A percentile compares a stretch with the other conserved stretches of the same genome.
phyloP scores from a whole-genome alignment of 73 alveolate genomes.

The Tetrahymena thermophila region DNA sequence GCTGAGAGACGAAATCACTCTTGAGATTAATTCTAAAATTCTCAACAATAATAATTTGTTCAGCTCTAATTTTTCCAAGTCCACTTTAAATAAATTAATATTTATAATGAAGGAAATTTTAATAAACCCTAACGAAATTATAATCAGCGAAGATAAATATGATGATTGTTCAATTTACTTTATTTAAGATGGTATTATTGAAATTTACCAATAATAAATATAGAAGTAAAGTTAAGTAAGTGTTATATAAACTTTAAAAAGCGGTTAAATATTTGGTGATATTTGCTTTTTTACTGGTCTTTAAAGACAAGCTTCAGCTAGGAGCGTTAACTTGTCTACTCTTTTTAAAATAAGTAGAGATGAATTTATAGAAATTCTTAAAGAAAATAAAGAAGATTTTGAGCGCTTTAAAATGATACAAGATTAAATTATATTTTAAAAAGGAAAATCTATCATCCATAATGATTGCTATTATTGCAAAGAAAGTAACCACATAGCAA shows the following conservation, averaged over 20 bases:
- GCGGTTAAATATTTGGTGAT: background rate
- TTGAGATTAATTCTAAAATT: background rate
- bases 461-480: background rate
- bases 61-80: background rate
- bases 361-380: background rate
- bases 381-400: conserved; percentile 11
- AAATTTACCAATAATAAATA: background rate
- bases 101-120: background rate
- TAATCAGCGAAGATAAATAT: background rate
- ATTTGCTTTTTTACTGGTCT: conserved; percentile 15
- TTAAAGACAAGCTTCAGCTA: conserved; percentile 4
- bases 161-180: background rate
- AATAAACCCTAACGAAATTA: background rate
- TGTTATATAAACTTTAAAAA: background rate
- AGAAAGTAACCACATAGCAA: background rate
- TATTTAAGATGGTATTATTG: background rate
- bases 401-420: conserved; percentile 1
- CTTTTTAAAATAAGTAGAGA: conserved; percentile 18
- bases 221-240: background rate
- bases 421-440: background rate
- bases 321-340: conserved; percentile 6
- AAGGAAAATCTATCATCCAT: background rate
- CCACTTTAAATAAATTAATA: background rate
- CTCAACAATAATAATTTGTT: background rate
- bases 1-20: background rate